Base-by-base conservation (phyloP, 2,329 filamentous ascomycete genomes). In the Diaporthe destruens region DNA sequence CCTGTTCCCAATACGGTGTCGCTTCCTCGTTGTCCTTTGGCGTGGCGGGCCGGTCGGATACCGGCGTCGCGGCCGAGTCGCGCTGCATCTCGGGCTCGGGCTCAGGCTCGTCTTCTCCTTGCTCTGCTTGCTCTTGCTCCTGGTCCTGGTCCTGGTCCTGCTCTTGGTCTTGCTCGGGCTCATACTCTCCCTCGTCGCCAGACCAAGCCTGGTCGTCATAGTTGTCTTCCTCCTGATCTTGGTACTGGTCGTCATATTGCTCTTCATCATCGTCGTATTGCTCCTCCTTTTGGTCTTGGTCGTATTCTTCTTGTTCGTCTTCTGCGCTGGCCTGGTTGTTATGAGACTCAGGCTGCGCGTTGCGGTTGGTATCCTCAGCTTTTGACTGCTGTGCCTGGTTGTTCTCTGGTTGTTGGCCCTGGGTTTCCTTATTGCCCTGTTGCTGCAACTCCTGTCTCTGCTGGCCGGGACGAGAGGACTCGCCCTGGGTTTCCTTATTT, bases 1-100 rank as follows among this genome's bases (percentile, higher is more conserved):
- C 71, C 54, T 74, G 74, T 77, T 79, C 78, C 74, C 77, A 79
- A 75, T 77, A 78, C 34, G 79, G 78, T 12, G 70, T 72, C 23
- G 47, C 71, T 73, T 81, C 78, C 67, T 80, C 78, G 39, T 80
- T 77, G 66, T 79, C 78, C 63, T 79, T 78, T 66, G 80, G 80
- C 0, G 80, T 81, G 36, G 79, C 73, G 0, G 80, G 80, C 71
- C 79, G 77, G 3, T 78, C 80, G 0, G 78, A 77, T 0, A 76
- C 66, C 0, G 78, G 78, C 5, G 78, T 78, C 16, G 76, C 75
- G 18, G 67, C 71, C 67, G 92, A 85, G 76, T 92, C 90, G 71
- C 92, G 80, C 57, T 87, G 86, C 77, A 92, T 79, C 77, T 90
- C 90, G 79, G 92, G 80, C 56, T 89, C 88, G 71, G 91, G 88